Evolutionary conservation across 306 rosid genomes (phyloP), one percentile per base, ranked within the genome.

Genomic region (Rubus idaeus): DNA sequence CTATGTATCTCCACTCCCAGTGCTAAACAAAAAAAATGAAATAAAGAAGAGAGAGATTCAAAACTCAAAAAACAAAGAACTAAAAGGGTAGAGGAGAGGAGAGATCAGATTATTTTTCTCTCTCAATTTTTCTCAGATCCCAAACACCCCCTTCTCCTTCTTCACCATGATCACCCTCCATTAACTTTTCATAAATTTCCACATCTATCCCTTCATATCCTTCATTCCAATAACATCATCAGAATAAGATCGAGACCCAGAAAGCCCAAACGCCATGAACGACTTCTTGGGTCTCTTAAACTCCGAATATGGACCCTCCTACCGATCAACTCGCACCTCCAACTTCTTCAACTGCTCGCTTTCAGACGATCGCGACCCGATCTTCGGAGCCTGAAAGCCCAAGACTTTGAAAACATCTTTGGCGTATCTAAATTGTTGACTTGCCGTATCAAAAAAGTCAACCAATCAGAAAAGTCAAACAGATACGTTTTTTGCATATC

Each of bases 231-330:
- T 26, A 26, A 26, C 30, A 26, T 26, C 30, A 26, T 26, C 30
- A 26, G 30, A 70, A 35, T 49, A 45, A 46, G 2, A 56, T 39
- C 47, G 55, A 68, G 42, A 58, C 67, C 58, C 37, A 17, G 75
- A 30, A 71, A 13, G 8, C 14, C 41, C 47, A 57, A 49, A n/a
- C 30, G 30, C 81, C 83, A 95, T 95, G 99, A 92, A 88, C 94
- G 97, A 95, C 82, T 92, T 92, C 81, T 93, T 91, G 80, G 97
- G 96, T 77, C 94, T 95, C 78, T 63, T 95, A 68, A 79, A 86
- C 44, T 72, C 88, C 80, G 93, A 92, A 82, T 92, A 60, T 20
- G 75, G 70, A 21, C 60, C 35, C 35, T 60, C 84, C 52, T 77
- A 90, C 68, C 91, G 89, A 88, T 89, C 94, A 76, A 21, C 86